Percentiles rank a stretch among this genome's conserved stretches.
Evolutionary conservation across 345 rosid species (phyloP).

Genomic region (Populus simonii): DNA sequence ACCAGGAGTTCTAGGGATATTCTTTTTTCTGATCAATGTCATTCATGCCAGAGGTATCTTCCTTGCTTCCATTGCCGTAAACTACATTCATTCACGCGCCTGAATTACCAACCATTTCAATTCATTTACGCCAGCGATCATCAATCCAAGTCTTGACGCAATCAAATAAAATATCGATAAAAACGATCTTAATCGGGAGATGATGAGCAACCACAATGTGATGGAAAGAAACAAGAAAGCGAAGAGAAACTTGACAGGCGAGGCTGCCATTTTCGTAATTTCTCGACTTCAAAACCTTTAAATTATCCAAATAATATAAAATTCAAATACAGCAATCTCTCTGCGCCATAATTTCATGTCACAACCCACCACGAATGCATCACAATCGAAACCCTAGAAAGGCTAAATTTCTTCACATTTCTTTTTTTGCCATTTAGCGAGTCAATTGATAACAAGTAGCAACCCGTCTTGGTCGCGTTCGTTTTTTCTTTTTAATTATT

Average conservation of each 20-base stretch:
- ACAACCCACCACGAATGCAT: neutral
- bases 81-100: neutral
- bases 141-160: neutral
- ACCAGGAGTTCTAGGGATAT: slow-evolving; percentile 59
- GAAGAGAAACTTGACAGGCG: slow-evolving; percentile 88
- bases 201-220: slow-evolving; percentile 78
- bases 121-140: neutral
- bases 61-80: slow-evolving; percentile 29
- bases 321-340: neutral
- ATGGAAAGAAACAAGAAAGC: slow-evolving; percentile 41
- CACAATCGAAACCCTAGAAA: neutral
- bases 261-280: slow-evolving; percentile 57
- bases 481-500: slow-evolving; percentile 2
- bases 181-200: slow-evolving; percentile 2
- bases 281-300: neutral
- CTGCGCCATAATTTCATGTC: neutral
- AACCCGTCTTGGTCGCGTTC: slow-evolving; percentile 23
- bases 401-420: neutral
- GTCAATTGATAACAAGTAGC: neutral
- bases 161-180: too few relatives aligned
- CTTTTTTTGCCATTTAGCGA: neutral
- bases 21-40: slow-evolving; percentile 48
- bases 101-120: neutral
- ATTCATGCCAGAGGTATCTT: slow-evolving; percentile 39
- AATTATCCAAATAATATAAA: neutral